These are phyloP conservation scores for Nakazawaea ishiwadae DNA, from an alignment of 805 yeast species.

Conservation along the genomic window DNA sequence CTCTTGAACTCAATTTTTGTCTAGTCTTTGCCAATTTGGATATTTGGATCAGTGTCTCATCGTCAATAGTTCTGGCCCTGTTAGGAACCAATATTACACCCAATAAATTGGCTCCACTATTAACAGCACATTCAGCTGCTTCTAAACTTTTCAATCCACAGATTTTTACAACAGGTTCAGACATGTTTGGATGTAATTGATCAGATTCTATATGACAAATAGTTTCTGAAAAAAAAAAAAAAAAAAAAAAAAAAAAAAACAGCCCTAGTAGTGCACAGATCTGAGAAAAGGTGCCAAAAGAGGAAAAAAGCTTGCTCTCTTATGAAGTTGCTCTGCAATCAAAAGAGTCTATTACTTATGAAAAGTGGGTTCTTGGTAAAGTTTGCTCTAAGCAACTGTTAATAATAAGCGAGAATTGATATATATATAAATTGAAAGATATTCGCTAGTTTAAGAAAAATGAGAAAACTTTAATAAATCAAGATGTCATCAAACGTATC, in stretches of 20 bases:
- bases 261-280: too few relatives aligned
- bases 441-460: too few relatives aligned
- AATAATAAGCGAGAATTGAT: neutral
- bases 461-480: too few relatives aligned
- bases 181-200: neutral
- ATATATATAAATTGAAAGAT: neutral
- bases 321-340: too few relatives aligned
- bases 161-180: conserved; percentile 56
- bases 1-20: conserved; percentile 20
- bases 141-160: conserved; percentile 74
- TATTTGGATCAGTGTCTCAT: conserved; percentile 41
- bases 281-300: too few relatives aligned
- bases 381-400: too few relatives aligned
- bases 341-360: too few relatives aligned
- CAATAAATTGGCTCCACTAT: conserved; percentile 65
- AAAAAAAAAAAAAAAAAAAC: too few relatives aligned
- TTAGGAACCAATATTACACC: conserved; percentile 89
- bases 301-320: too few relatives aligned
- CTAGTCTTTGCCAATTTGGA: conserved; percentile 28
- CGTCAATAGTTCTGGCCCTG: conserved; percentile 63
- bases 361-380: too few relatives aligned
- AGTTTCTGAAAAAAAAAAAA: too few relatives aligned
- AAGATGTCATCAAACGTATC: neutral
- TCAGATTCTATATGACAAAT: neutral
- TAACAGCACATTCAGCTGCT: conserved; percentile 69